Evolutionary conservation across 192 early-diverging fungal species (phyloP).

Genomic region (Podila minutissima): DNA sequence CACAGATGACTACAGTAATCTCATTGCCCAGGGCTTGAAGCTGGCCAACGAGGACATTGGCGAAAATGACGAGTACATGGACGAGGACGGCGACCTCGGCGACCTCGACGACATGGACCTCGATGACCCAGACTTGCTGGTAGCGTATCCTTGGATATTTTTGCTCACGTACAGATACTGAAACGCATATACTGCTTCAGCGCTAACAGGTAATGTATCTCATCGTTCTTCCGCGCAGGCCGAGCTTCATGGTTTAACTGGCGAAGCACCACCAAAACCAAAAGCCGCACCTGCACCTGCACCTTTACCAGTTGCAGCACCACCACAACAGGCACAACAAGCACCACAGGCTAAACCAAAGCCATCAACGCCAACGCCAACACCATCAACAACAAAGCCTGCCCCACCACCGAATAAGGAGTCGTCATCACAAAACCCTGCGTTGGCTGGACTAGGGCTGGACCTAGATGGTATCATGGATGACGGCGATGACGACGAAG

Average conservation of each 20-base stretch:
- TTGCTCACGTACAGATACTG: neutral
- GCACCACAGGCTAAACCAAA: conserved; percentile 8
- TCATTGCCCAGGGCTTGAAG: conserved; percentile 38
- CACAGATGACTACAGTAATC: conserved; percentile 30
- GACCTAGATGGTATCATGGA: conserved; percentile 24
- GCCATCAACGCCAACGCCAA: conserved; percentile 10
- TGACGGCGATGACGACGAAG: conserved; percentile 63
- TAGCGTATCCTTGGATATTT: conserved; percentile 20
- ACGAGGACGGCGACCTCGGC: conserved; percentile 34
- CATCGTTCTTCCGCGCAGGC: conserved; percentile 31
- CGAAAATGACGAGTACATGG: conserved; percentile 22
- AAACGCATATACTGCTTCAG: no score
- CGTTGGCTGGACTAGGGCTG: conserved; percentile 29
- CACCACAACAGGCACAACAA: neutral
- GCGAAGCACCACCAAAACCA: conserved; percentile 15
- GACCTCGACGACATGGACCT: conserved; percentile 55
- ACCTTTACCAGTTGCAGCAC: neutral
- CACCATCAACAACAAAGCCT: conserved; percentile 2
- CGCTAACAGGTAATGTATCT: neutral
- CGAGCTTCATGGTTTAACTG: conserved; percentile 57
- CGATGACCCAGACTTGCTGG: conserved; percentile 63
- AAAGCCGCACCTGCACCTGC: neutral
- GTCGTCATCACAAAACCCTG: neutral
- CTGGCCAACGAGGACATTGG: conserved; percentile 42
- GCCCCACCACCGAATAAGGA: conserved; percentile 1